Percentiles rank a stretch among this genome's conserved stretches.
Conservation (phyloP, 495 filamentous ascomycete species). For the Lepraria neglecta region DNA sequence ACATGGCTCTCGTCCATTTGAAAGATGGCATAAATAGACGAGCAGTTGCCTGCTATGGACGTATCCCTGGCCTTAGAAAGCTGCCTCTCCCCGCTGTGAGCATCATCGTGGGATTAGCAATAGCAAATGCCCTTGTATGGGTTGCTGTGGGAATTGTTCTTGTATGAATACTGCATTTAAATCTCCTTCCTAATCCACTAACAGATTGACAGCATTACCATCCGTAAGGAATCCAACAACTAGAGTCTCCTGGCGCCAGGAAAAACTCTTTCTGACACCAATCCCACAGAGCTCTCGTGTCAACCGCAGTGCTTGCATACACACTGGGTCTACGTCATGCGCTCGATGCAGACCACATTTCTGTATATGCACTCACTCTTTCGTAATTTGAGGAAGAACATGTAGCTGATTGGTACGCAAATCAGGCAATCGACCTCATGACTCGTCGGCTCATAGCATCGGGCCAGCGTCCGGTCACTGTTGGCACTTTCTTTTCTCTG, state of each 20-base stretch:
- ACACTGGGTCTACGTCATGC: constrained; percentile 90
- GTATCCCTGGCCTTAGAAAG: constrained; percentile 45
- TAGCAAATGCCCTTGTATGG: constrained; percentile 69
- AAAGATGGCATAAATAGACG: constrained; percentile 6
- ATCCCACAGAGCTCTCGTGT: constrained; percentile 52
- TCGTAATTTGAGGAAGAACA: not conserved
- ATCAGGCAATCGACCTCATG: constrained; percentile 86
- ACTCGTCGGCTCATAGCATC: constrained; percentile 84
- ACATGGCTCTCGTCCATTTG: constrained; percentile 12
- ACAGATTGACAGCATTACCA: constrained; percentile 31
- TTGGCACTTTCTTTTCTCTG: constrained; percentile 91
- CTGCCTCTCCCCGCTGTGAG: constrained; percentile 60
- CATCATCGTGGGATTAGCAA: constrained; percentile 59
- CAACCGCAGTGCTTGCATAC: constrained; percentile 76
- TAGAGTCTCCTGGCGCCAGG: not conserved
- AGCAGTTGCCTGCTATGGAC: constrained; percentile 32
- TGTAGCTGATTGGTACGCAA: not conserved
- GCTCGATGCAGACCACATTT: constrained; percentile 94
- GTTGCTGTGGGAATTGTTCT: constrained; percentile 63
- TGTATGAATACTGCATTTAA: constrained; percentile 33
- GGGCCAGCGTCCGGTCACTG: constrained; percentile 80
- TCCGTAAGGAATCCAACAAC: constrained; percentile 20
- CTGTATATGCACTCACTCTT: constrained; percentile 36
- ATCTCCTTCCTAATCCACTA: constrained; percentile 2
- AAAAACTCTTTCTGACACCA: not conserved